Evolutionary conservation across 73 alveolate species (phyloP).

Genomic region (Tetrahymena thermophila): DNA sequence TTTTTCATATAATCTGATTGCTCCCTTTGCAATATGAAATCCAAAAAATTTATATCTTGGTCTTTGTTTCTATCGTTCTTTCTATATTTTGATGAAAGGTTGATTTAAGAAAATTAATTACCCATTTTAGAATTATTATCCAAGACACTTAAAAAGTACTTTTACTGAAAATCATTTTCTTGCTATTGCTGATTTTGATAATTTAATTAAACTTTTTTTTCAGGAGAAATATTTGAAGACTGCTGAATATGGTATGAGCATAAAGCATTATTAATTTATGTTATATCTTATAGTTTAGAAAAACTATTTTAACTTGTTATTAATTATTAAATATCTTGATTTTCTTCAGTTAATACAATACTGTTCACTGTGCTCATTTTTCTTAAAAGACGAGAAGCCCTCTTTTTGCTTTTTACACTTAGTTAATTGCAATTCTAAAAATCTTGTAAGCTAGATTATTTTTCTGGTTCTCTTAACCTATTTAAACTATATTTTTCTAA

Average conservation of each 20-base stretch:
- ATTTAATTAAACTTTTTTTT: neutral
- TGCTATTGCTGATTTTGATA: neutral
- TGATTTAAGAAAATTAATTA: neutral
- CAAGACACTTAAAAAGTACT: neutral
- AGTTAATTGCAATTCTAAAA: neutral
- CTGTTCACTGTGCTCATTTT: neutral
- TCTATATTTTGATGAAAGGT: neutral
- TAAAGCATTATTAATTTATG: neutral
- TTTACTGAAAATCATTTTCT: neutral
- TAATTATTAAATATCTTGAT: neutral
- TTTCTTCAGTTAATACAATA: neutral
- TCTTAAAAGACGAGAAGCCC: neutral
- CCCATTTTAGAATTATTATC: neutral
- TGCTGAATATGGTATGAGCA: neutral
- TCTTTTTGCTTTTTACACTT: neutral
- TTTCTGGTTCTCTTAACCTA: neutral
- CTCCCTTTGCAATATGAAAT: neutral
- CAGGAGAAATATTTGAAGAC: neutral
- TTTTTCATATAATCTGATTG: neutral
- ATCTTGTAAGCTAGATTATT: neutral
- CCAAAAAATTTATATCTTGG: neutral
- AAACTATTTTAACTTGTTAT: neutral
- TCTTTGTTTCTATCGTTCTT: neutral
- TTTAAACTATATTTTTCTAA: neutral
- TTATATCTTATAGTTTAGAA: neutral